phyloP scores from a whole-genome alignment of 768 basidiomycete species.

The Lactarius tabidus region DNA sequence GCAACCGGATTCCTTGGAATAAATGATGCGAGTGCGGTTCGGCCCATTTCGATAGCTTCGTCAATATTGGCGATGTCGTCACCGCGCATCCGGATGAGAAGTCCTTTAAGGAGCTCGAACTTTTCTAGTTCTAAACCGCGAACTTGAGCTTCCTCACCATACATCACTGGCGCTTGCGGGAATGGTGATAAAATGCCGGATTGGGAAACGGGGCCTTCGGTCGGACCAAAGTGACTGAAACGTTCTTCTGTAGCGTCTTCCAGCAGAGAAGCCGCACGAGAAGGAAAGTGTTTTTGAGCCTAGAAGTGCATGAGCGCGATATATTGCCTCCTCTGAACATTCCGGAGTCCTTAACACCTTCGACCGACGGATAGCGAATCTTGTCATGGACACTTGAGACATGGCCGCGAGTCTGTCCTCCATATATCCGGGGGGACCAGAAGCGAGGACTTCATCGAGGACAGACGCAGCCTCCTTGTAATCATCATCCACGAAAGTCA shows the following conservation, averaged over 20 bases:
- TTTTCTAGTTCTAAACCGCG: background rate
- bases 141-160: too few relatives aligned
- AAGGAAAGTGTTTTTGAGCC: too few relatives aligned
- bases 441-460: background rate
- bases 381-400: background rate
- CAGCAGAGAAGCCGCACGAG: too few relatives aligned
- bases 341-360: background rate
- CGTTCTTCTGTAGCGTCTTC: background rate
- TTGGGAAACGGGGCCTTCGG: too few relatives aligned
- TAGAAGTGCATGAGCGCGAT: background rate
- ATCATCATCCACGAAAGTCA: background rate
- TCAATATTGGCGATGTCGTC: background rate
- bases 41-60: background rate
- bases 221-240: background rate
- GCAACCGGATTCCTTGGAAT: background rate
- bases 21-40: background rate
- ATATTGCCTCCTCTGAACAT: background rate
- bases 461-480: background rate
- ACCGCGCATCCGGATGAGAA: rapidly evolving
- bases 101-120: background rate
- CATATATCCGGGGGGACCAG: background rate
- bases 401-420: background rate
- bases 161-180: background rate
- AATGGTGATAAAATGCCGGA: too few relatives aligned
- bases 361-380: background rate